Percentiles rank a stretch among this genome's conserved stretches.
Evolutionary conservation across 257 asterid species (phyloP).

Genomic region (Coffea canephora): DNA sequence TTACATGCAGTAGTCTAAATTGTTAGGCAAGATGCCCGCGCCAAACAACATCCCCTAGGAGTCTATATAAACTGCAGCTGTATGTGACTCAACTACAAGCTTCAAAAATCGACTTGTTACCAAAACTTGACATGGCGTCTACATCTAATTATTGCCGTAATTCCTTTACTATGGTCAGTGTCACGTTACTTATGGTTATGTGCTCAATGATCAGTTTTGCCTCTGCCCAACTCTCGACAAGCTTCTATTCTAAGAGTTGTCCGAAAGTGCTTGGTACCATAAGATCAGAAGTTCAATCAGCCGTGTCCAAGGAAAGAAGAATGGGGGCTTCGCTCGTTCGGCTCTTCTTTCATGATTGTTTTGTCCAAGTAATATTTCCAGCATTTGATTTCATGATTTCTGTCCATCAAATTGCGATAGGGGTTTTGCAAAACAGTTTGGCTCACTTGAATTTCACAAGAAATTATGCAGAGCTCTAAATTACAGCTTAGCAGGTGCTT

Average conservation of each 20-base stretch:
- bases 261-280: constrained; percentile 37
- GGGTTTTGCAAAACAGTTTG: neutral
- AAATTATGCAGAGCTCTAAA: neutral
- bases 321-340: constrained; percentile 28
- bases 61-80: neutral
- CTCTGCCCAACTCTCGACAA: constrained; percentile 34
- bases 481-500: neutral
- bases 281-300: constrained; percentile 31
- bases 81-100: neutral
- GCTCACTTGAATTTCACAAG: neutral
- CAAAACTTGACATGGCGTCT: constrained; percentile 6
- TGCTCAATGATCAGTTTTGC: constrained; percentile 14
- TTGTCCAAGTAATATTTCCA: constrained; percentile 18
- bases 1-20: neutral
- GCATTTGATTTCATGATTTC: neutral
- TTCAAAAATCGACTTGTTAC: too few relatives aligned
- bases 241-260: constrained; percentile 40
- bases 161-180: neutral
- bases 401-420: neutral
- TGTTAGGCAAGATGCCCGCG: neutral
- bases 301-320: constrained; percentile 15
- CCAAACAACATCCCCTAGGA: neutral
- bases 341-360: constrained; percentile 25
- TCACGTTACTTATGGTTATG: constrained; percentile 8
- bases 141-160: neutral